Percentiles rank a stretch among this genome's conserved stretches.
Conservation (phyloP, 192 early-diverging fungal genomes). For the Coemansia sp. region DNA sequence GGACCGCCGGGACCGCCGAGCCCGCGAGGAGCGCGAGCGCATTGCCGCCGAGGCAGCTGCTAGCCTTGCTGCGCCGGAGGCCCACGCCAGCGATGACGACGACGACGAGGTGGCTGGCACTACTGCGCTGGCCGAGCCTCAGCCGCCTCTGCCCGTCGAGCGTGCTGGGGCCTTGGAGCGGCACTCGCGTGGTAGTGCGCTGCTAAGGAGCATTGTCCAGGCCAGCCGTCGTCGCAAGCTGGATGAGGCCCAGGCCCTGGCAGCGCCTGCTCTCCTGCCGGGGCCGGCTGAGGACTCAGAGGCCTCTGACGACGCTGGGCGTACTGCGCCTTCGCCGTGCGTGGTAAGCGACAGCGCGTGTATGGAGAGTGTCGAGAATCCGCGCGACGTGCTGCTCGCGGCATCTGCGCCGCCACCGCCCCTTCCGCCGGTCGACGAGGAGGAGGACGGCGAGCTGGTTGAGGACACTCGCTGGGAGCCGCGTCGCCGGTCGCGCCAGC, state of each 20-base stretch:
- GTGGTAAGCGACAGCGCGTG: neutral
- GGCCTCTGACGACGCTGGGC: neutral
- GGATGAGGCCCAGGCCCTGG: neutral
- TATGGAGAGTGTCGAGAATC: neutral
- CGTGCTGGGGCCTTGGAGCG: slow-evolving; percentile 22
- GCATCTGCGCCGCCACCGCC: neutral
- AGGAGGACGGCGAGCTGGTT: slow-evolving; percentile 53
- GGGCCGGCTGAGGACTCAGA: neutral
- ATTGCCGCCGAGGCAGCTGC: slow-evolving; percentile 44
- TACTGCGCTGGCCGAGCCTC: neutral
- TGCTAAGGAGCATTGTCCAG: slow-evolving; percentile 50
- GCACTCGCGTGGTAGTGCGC: slow-evolving; percentile 39
- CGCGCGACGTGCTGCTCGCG: neutral
- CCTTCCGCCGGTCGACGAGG: slow-evolving; percentile 12
- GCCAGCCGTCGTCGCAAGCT: slow-evolving; percentile 49
- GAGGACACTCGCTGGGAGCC: slow-evolving; percentile 44
- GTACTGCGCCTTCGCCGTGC: neutral
- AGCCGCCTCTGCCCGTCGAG: neutral
- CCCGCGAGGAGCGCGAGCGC: slow-evolving; percentile 39
- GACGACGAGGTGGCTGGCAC: slow-evolving; percentile 8
- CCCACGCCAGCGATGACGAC: slow-evolving; percentile 20
- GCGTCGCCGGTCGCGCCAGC: slow-evolving; percentile 22
- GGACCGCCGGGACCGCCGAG: slow-evolving; percentile 38
- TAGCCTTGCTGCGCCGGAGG: neutral
- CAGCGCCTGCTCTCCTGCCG: neutral